Base-by-base conservation (phyloP, 1,284 basidiomycete genomes). In the Cutaneotrichosporon dermatis region DNA sequence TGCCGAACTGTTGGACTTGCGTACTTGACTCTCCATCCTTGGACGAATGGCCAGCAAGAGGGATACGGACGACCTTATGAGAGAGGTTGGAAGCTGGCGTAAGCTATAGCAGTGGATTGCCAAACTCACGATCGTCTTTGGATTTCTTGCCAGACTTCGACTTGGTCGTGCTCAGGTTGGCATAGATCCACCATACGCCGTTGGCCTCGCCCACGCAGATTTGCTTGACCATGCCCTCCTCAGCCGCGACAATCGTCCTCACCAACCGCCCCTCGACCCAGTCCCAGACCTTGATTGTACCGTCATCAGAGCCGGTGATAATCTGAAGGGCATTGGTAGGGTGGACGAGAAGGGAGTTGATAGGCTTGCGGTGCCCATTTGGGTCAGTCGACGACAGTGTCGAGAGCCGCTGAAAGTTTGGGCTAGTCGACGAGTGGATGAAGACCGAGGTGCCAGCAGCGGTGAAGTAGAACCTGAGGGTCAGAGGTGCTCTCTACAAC, bases 301-400 rank as follows among this genome's bases (percentile, higher is more conserved):
- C 95, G 69, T 94, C 89, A 55, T 88, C 75, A 2, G 91, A 91
- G 37, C 86, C 86, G 9, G 92, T 92, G 67, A 97, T 85, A 58
- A 98, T 80, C 75, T 98, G 95, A 61, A 93, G 89, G 13, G 86
- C 82, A 77, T 97, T 97, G 64, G 86, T 83, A 4, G 95, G 92
- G 73, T 87, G 90, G 59, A 98, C 79, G 54, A 88, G 79, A 51
- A 89, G 84, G 39, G 86, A 84, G 6, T 92, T 92, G 68, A 96
- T 83, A 25, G 80, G 72, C 67, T 84, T 82, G 11, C 82, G 77
- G 61, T 85, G 82, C 4, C 79, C 79, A 13, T 67, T 54, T 12
- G 59, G 72, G 68, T 61, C 75, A 6, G 69, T 79, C 11, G 84
- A 82, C 12, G 82, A 77, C 11, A 96, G 81, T 0, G 90, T 93